Evolutionary conservation across 78 protist species (phyloP), one percentile per base, ranked within the genome.

Genomic region (Monocercomonoides exilis): DNA sequence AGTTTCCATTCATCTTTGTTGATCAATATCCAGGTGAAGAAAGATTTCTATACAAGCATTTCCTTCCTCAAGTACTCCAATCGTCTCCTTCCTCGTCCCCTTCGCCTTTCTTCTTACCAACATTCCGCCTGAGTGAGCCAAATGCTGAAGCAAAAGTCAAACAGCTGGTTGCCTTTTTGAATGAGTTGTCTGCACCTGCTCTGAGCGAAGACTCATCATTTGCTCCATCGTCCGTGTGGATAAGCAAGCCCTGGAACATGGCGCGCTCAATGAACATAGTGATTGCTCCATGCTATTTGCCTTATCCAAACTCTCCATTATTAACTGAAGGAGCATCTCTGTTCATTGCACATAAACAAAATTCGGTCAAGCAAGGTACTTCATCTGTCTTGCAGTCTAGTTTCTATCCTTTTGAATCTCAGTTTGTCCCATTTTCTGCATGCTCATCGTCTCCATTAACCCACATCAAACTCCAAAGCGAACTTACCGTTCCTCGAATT

Each of bases 231-330:
- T 29, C 38, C 70, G 21, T 84, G 4, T 85, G 88, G 88, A 79
- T 85, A 1, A 46, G 35, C 64, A 85, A 85, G 88, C 88, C 88
- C 41, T 85, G 88, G 88, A 79, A 85, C 4, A n/a, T 2, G 1
- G 41, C 84, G 77, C 84, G 88, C 3, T 2, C 77, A 70, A 79
- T 2, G 34, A 45, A 63, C 41, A 85, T 85, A 70, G 3, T 1
- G 2, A 64, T 11, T 21, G 11, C 80, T 33, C 2, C 2, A 32
- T 11, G 1, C 80, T 44, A 1, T 1, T 1, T 0, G 43, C n/a
- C n/a, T n/a, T n/a, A n/a, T n/a, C n/a, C n/a, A n/a, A n/a, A n/a
- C n/a, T n/a, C 32, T 63, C 32, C n/a, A n/a, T 33, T 63, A 33
- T 33, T n/a, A 63, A 63, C 77, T n/a, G 77, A 33, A 63, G 77